Evolutionary conservation across 23 red algal species (phyloP).

Genomic region (Gracilaria caudata): DNA sequence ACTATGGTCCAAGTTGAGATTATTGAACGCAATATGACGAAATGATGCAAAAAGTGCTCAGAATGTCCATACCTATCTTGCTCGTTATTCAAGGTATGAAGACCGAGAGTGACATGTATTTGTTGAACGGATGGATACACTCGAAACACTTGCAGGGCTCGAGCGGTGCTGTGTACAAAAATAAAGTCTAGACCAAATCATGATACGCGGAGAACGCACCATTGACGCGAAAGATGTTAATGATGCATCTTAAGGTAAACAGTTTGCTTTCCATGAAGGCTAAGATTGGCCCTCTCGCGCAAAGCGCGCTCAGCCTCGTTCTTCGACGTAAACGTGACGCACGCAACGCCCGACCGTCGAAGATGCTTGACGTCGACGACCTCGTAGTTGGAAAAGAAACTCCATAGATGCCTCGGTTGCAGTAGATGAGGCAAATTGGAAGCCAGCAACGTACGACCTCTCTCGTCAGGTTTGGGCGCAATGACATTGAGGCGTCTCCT

Average conservation of each 20-base stretch:
- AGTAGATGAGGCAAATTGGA: slow-evolving; percentile 38
- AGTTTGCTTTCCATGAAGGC: slow-evolving; percentile 43
- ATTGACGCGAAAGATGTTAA: neutral
- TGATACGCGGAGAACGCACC: neutral
- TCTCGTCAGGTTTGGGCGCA: slow-evolving; percentile 32
- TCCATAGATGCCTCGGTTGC: slow-evolving; percentile 46
- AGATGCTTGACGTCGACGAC: slow-evolving; percentile 50
- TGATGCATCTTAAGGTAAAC: slow-evolving; percentile 52
- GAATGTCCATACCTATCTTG: too few species aligned
- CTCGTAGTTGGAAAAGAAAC: slow-evolving; percentile 59
- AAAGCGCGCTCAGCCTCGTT: slow-evolving; percentile 47
- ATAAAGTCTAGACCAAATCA: neutral
- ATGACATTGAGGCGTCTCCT: slow-evolving; percentile 54
- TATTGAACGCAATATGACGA: neutral
- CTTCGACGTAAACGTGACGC: slow-evolving; percentile 37
- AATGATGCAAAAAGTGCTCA: too few species aligned
- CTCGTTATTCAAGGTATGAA: too few species aligned
- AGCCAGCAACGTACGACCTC: slow-evolving; percentile 56
- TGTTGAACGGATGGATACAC: neutral
- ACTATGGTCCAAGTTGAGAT: neutral
- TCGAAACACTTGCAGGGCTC: neutral
- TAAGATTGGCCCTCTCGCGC: slow-evolving; percentile 53
- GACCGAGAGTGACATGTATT: too few species aligned
- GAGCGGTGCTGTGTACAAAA: neutral
- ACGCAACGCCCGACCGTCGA: slow-evolving; percentile 49